Evolutionary conservation across 2,329 filamentous ascomycete genomes (phyloP).

Genomic region (Penicillium capsulatum): DNA sequence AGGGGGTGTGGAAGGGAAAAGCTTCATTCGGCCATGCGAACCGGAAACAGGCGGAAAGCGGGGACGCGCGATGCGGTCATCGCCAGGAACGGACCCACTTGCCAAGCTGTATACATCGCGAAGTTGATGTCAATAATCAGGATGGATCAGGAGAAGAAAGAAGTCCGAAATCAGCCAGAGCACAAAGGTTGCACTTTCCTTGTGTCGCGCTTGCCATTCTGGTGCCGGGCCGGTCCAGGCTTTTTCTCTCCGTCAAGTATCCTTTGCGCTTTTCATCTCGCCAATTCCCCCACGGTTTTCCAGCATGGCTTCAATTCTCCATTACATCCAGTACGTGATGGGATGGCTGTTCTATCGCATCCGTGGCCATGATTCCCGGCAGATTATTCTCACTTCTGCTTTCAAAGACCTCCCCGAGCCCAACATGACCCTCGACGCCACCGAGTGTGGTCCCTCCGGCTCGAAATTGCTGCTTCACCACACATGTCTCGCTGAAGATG

Average conservation of each 20-base stretch:
- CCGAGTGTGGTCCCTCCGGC: conserved; percentile 23
- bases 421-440: conserved; percentile 24
- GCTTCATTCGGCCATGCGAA: background rate
- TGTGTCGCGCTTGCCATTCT: conserved; percentile 7
- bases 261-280: background rate
- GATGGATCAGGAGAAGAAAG: background rate
- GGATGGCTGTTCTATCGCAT: conserved; percentile 23
- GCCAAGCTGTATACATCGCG: too few relatives aligned
- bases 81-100: conserved; percentile 1
- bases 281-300: background rate
- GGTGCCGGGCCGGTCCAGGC: conserved; percentile 23
- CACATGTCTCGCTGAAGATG: conserved; percentile 22
- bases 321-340: conserved; percentile 21
- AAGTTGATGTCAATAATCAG: too few relatives aligned
- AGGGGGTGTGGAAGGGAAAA: conserved; percentile 5
- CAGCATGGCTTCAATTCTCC: conserved; percentile 4
- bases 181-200: background rate
- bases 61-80: conserved; percentile 6
- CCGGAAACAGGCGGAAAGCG: conserved; percentile 19
- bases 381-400: conserved; percentile 20
- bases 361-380: conserved; percentile 24
- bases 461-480: conserved; percentile 21
- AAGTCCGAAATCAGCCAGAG: too few relatives aligned
- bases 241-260: background rate
- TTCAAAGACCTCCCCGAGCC: conserved; percentile 22